These are phyloP conservation scores for Epichloe baconii DNA, from an alignment of 2,329 filamentous ascomycete genomes.

Conservation along the genomic window DNA sequence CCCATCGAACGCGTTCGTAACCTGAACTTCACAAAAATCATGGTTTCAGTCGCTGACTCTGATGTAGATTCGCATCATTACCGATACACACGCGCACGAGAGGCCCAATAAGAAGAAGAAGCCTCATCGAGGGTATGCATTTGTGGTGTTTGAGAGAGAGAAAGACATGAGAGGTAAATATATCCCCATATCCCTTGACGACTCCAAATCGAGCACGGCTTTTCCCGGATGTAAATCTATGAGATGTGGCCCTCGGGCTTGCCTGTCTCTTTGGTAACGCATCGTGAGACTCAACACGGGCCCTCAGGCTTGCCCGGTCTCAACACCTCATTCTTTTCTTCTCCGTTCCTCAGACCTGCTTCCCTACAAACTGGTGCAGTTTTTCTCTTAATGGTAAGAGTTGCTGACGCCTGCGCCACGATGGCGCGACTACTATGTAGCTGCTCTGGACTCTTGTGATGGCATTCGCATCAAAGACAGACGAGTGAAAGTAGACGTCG, in stretches of 20 bases:
- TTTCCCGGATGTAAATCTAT: slow-evolving; percentile 11
- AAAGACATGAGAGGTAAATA: slow-evolving; percentile 96
- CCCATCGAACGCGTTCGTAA: slow-evolving; percentile 74
- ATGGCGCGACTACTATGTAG: slow-evolving; percentile 51
- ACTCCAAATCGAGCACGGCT: slow-evolving; percentile 2
- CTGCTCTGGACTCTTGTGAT: slow-evolving; percentile 77
- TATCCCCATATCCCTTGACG: slow-evolving; percentile 18
- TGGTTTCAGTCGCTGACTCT: background rate
- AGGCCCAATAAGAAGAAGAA: slow-evolving; percentile 69
- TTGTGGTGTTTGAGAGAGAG: slow-evolving; percentile 92
- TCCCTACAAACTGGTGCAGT: slow-evolving; percentile 2
- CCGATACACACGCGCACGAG: slow-evolving; percentile 56
- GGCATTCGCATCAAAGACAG: slow-evolving; percentile 87
- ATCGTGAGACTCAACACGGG: slow-evolving; percentile 34
- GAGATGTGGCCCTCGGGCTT: slow-evolving; percentile 31
- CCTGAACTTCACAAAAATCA: background rate
- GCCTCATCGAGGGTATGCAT: slow-evolving; percentile 81
- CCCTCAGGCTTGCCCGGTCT: slow-evolving; percentile 46
- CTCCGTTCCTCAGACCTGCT: slow-evolving; percentile 1
- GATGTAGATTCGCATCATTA: slow-evolving; percentile 70
- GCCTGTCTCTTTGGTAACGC: slow-evolving; percentile 23
- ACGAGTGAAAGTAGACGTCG: slow-evolving; percentile 86
- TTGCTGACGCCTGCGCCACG: slow-evolving; percentile 51
- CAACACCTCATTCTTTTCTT: slow-evolving; percentile 13
- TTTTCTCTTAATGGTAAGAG: slow-evolving; percentile 36